Conservation (phyloP, 345 rosid genomes). For the Streptanthus diversifolius region DNA sequence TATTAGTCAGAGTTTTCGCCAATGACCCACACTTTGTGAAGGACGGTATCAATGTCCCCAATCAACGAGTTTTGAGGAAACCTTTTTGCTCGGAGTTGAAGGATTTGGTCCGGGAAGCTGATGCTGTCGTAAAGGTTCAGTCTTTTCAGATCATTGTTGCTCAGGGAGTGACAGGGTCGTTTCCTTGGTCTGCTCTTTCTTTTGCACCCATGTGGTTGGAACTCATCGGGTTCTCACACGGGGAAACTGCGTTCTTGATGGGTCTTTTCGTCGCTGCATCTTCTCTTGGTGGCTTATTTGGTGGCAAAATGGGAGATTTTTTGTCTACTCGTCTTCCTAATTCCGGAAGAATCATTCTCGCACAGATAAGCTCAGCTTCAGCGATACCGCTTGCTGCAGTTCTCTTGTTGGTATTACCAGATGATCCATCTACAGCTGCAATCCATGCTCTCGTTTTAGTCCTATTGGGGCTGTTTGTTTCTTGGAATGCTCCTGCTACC, state of each 20-base stretch:
- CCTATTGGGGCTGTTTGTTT: conserved; percentile 58
- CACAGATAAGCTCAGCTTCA: conserved; percentile 86
- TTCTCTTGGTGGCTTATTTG: conserved; percentile 86
- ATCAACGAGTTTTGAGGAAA: conserved; percentile 39
- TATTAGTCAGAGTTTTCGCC: conserved; percentile 62
- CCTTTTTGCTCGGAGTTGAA: conserved; percentile 59
- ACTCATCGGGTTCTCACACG: conserved; percentile 79
- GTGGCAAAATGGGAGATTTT: conserved; percentile 80
- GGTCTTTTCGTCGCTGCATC: conserved; percentile 59
- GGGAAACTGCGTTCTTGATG: conserved; percentile 58
- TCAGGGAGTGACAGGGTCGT: conserved; percentile 75
- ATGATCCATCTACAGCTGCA: conserved; percentile 61
- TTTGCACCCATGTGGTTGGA: conserved; percentile 93
- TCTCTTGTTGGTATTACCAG: conserved; percentile 65
- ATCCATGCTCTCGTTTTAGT: conserved; percentile 56
- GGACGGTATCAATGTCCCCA: conserved; percentile 19
- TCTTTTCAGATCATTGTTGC: conserved; percentile 91
- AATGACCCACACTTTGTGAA: conserved; percentile 61
- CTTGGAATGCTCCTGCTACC: conserved; percentile 92
- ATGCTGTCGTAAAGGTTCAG: conserved; percentile 50
- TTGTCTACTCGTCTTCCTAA: conserved; percentile 61
- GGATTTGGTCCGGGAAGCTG: conserved; percentile 54
- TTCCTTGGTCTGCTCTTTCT: conserved; percentile 93
- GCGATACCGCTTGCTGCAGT: conserved; percentile 84
- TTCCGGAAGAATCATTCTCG: conserved; percentile 76